Evolutionary conservation across 441 rosid species (phyloP).

Genomic region (Arabidopsis lyrata): DNA sequence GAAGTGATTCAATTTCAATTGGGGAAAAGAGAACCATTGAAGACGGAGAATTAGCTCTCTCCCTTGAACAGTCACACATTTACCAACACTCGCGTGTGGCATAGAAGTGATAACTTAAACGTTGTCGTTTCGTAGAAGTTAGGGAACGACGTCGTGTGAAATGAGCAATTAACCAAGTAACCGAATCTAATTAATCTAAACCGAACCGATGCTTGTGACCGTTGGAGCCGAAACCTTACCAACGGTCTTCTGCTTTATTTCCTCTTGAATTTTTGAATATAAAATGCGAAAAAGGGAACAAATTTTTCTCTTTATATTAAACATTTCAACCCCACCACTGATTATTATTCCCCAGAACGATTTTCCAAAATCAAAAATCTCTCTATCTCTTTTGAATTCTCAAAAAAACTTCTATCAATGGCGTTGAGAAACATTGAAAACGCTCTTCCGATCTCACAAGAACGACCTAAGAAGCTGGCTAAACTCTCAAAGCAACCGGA

Average conservation of each 20-base stretch:
- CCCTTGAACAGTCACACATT: background rate
- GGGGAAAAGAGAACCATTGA: conserved; percentile 26
- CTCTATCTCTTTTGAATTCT: conserved; percentile 22
- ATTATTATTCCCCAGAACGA: conserved; percentile 16
- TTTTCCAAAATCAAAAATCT: conserved; percentile 1
- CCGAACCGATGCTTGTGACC: conserved; percentile 39
- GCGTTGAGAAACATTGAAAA: conserved; percentile 87
- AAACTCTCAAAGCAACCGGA: conserved; percentile 60
- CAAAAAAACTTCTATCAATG: conserved; percentile 49
- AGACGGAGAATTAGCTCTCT: conserved; percentile 19
- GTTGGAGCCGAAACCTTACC: conserved; percentile 38
- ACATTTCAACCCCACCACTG: conserved; percentile 17
- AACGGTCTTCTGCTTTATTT: conserved; percentile 33
- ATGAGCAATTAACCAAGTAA: background rate
- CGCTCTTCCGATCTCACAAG: conserved; percentile 69
- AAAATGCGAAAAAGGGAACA: background rate
- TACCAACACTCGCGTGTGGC: conserved; percentile 3
- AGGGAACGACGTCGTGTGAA: background rate
- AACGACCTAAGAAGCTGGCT: conserved; percentile 71
- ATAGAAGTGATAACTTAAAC: conserved; percentile 6
- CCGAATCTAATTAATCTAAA: conserved; percentile 29
- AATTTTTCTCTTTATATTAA: conserved; percentile 24
- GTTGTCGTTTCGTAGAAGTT: background rate
- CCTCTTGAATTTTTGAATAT: conserved; percentile 3
- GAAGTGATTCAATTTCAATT: conserved; percentile 11